Evolutionary conservation across 345 rosid species (phyloP).

Genomic region (Acer saccharum): DNA sequence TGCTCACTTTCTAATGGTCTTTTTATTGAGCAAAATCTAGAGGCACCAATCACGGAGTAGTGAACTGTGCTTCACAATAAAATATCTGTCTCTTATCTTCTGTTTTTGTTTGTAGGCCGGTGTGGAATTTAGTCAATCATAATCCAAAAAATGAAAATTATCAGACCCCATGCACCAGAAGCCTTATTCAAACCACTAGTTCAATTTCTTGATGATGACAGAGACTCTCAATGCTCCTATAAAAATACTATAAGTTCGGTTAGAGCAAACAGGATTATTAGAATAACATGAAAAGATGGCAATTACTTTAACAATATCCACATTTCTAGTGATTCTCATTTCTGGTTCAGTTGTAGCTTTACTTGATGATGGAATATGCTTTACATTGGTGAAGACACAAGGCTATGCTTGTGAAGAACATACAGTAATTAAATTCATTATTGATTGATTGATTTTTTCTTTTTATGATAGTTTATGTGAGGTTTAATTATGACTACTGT

Average conservation of each 20-base stretch:
- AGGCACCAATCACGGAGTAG: constrained; percentile 14
- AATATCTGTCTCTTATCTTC: no score
- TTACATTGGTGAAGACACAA: constrained; percentile 27
- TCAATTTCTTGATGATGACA: constrained; percentile 7
- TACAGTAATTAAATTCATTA: constrained; percentile 3
- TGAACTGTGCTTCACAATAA: not conserved
- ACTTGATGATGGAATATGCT: constrained; percentile 29
- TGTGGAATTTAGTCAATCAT: no score
- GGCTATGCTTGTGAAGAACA: constrained; percentile 48
- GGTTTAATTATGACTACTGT: not conserved
- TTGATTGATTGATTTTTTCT: not conserved
- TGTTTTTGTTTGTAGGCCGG: no score
- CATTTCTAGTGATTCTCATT: constrained; percentile 17
- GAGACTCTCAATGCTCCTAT: no score
- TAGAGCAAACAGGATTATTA: not conserved
- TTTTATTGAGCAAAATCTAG: not conserved
- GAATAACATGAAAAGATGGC: constrained; percentile 20
- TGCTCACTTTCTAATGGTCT: not conserved
- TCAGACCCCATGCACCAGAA: not conserved
- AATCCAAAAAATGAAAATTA: not conserved
- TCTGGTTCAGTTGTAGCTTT: constrained; percentile 27
- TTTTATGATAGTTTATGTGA: not conserved
- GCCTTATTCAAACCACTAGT: not conserved
- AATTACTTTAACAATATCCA: not conserved
- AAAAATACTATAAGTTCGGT: not conserved